A percentile compares a stretch with the other conserved stretches of the same genome.
Conservation (phyloP, 192 early-diverging fungal genomes). For the Entrophospora sp. region DNA sequence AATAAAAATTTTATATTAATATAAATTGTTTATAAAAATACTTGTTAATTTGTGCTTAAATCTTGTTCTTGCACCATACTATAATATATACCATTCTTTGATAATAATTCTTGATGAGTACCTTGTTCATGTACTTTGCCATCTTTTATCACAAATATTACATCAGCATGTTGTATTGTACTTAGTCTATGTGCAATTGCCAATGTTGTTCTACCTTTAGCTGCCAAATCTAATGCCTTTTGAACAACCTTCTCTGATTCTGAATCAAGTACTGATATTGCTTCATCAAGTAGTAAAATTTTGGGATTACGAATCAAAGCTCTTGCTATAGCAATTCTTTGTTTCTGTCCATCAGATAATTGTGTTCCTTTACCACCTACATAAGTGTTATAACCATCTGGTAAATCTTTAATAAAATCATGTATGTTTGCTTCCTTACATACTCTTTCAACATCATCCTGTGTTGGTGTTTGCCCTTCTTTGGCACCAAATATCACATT, state of each 20-base stretch:
- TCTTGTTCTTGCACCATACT: conserved; percentile 57
- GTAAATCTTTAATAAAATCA: conserved; percentile 40
- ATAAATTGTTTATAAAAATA: too few relatives aligned
- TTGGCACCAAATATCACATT: conserved; percentile 52
- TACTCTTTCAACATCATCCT: conserved; percentile 38
- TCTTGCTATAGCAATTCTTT: conserved; percentile 62
- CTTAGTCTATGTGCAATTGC: conserved; percentile 67
- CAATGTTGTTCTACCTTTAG: conserved; percentile 50
- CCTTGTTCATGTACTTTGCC: conserved; percentile 65
- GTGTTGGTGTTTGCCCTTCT: conserved; percentile 32
- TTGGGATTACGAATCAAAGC: conserved; percentile 57
- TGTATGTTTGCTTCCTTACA: conserved; percentile 49
- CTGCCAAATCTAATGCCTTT: conserved; percentile 59
- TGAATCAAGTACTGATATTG: conserved; percentile 73
- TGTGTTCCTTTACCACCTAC: conserved; percentile 53
- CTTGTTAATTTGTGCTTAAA: too few relatives aligned
- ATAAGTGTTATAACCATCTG: conserved; percentile 49
- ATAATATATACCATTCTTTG: conserved; percentile 47
- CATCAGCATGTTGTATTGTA: conserved; percentile 78
- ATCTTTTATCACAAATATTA: conserved; percentile 73
- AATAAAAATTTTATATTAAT: too few relatives aligned
- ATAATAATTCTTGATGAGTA: conserved; percentile 65
- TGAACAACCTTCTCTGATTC: conserved; percentile 76
- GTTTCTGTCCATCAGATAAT: conserved; percentile 60
- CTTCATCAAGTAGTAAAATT: conserved; percentile 77